Evolutionary conservation across 1,284 basidiomycete genomes (phyloP), one percentile per base, ranked within the genome.

Genomic region (Paramarasmius palmivorus): DNA sequence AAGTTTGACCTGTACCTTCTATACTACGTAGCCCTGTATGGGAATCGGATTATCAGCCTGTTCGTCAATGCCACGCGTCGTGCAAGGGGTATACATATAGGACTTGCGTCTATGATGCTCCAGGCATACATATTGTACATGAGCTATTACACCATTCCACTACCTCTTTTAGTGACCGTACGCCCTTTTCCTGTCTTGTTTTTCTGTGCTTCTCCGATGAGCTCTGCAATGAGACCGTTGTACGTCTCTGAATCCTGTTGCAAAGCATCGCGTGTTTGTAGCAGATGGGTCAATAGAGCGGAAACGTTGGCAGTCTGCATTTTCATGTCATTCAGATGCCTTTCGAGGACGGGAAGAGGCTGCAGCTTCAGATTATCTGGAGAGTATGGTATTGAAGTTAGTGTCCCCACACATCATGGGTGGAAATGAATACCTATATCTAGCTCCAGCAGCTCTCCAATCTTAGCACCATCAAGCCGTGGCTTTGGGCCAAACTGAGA

Each of bases 171-270:
- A 50, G 68, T 70, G 40, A 72, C 68, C 59, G 65, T 69, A 57
- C 71, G 76, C 50, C 71, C 73, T 60, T 84, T 86, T 17, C 81
- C 81, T 3, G 81, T 81, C 63, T 88, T 90, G 53, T 84, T 79
- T 68, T 88, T 91, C 65, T 91, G 89, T 25, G 90, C 90, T 66
- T 92, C 88, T 46, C 81, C 82, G n/a, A 92, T 88, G 49, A 92
- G 72, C 65, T 90, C 90, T 45, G 84, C 90, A 56, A 92, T 92
- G 36, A 92, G 72, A 26, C 82, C 83, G 67, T 92, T 92, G 65
- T 92, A 92, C 37, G 84, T 91, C 66, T 92, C 91, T 37, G 88
- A 90, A 65, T 95, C 93, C 68, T 95, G 92, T 61, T 90, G 86
- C 59, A 94, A 73, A 20, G 90, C 85, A 60, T 95, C 93, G 59